A percentile compares a stretch with the other conserved stretches of the same genome.
phyloP scores from a whole-genome alignment of 2,329 filamentous ascomycete species.

The Exophiala viscosa region DNA sequence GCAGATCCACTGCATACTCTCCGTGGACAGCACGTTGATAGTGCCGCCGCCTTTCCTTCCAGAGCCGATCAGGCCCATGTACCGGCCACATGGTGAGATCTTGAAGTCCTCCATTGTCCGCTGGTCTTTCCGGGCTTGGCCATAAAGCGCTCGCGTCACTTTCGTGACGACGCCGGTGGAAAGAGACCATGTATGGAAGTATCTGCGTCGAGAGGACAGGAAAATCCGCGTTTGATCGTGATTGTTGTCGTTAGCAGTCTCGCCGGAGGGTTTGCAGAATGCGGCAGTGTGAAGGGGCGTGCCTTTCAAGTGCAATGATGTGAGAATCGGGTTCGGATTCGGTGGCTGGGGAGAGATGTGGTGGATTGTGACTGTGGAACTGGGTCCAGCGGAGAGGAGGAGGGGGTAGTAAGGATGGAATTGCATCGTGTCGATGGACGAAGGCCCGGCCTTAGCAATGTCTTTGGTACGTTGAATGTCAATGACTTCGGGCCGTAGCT shows the following conservation, averaged over 20 bases:
- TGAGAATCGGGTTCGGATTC: slow-evolving; percentile 81
- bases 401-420: slow-evolving; percentile 90
- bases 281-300: slow-evolving; percentile 81
- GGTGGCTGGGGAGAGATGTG: slow-evolving; percentile 76
- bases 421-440: slow-evolving; percentile 73
- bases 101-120: slow-evolving; percentile 88
- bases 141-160: slow-evolving; percentile 67
- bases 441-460: slow-evolving; percentile 60
- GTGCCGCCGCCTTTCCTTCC: slow-evolving; percentile 80
- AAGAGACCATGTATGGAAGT: slow-evolving; percentile 94
- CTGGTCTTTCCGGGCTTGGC: slow-evolving; percentile 58
- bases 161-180: slow-evolving; percentile 78
- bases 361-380: slow-evolving; percentile 81
- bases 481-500: slow-evolving; percentile 79
- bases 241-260: slow-evolving; percentile 31
- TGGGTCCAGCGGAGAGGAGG: slow-evolving; percentile 74
- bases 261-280: slow-evolving; percentile 69
- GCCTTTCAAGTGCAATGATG: slow-evolving; percentile 78
- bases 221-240: slow-evolving; percentile 55
- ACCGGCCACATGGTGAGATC: slow-evolving; percentile 77
- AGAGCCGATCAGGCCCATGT: slow-evolving; percentile 78
- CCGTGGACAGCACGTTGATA: slow-evolving; percentile 77
- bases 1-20: slow-evolving; percentile 81
- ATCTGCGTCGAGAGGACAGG: slow-evolving; percentile 80
- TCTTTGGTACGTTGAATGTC: slow-evolving; percentile 88